phyloP scores from a whole-genome alignment of 768 basidiomycete species.

The Auricularia sp. region DNA sequence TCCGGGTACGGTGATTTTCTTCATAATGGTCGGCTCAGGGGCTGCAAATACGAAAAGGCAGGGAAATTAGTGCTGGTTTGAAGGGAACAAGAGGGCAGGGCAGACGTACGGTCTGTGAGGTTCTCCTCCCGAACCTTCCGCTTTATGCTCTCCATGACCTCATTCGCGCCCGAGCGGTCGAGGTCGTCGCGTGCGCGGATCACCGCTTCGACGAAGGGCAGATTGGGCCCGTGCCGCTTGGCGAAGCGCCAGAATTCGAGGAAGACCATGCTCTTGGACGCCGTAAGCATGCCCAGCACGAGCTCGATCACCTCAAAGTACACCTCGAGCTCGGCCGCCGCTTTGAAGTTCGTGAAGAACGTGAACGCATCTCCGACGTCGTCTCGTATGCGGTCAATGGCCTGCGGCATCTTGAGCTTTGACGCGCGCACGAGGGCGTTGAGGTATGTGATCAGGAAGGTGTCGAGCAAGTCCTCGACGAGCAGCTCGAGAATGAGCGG shows the following conservation, averaged over 20 bases:
- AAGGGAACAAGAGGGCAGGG: background rate
- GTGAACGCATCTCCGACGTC: slow-evolving; percentile 70
- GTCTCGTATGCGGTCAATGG: slow-evolving; percentile 70
- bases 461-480: slow-evolving; percentile 84
- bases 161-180: slow-evolving; percentile 75
- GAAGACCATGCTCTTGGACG: slow-evolving; percentile 82
- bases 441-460: slow-evolving; percentile 84
- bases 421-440: slow-evolving; percentile 73
- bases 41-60: slow-evolving; percentile 31
- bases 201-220: slow-evolving; percentile 81
- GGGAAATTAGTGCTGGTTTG: background rate
- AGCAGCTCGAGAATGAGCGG: slow-evolving; percentile 83
- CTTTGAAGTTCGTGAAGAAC: slow-evolving; percentile 74
- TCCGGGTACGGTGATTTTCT: slow-evolving; percentile 71
- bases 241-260: slow-evolving; percentile 92
- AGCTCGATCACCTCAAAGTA: slow-evolving; percentile 82
- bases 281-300: slow-evolving; percentile 70
- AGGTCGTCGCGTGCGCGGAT: slow-evolving; percentile 86
- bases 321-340: slow-evolving; percentile 65
- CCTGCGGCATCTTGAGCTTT: slow-evolving; percentile 79
- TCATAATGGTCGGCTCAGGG: slow-evolving; percentile 80
- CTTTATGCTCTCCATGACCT: slow-evolving; percentile 89
- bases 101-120: slow-evolving; percentile 65
- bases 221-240: slow-evolving; percentile 84
- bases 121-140: slow-evolving; percentile 88